A percentile compares a stretch with the other conserved stretches of the same genome.
Conservation (phyloP, 345 rosid species). For the Gossypium turneri region DNA sequence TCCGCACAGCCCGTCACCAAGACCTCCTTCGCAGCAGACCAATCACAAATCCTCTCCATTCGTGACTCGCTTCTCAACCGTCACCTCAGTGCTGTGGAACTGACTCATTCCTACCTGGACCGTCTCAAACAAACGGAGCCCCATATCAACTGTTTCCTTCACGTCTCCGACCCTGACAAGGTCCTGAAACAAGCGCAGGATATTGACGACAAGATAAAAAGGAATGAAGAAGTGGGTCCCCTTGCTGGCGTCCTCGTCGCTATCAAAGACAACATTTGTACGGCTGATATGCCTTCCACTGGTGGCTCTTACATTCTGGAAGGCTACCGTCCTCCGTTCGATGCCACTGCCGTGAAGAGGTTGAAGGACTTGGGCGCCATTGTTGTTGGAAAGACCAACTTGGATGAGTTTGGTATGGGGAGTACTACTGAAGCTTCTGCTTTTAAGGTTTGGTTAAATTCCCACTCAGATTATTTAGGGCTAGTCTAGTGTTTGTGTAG, state of each 20-base stretch:
- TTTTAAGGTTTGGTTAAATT: slow-evolving; percentile 50
- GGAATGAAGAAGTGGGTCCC: slow-evolving; percentile 62
- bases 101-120: slow-evolving; percentile 64
- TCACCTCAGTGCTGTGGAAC: slow-evolving; percentile 51
- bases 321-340: slow-evolving; percentile 70
- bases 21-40: slow-evolving; percentile 2
- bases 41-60: slow-evolving; percentile 60
- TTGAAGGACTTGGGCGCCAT: slow-evolving; percentile 65
- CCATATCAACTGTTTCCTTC: slow-evolving; percentile 71
- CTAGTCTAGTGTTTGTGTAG: background rate
- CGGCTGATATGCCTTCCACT: slow-evolving; percentile 83
- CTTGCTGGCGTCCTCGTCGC: slow-evolving; percentile 78
- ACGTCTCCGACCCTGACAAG: slow-evolving; percentile 45
- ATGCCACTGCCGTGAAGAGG: slow-evolving; percentile 71
- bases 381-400: slow-evolving; percentile 82
- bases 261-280: slow-evolving; percentile 83
- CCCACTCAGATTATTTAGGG: slow-evolving; percentile 22
- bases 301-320: slow-evolving; percentile 74
- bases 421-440: slow-evolving; percentile 86
- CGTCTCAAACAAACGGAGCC: slow-evolving; percentile 72
- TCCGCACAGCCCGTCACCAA: slow-evolving; percentile 19
- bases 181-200: slow-evolving; percentile 48
- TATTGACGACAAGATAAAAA: slow-evolving; percentile 45
- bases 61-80: slow-evolving; percentile 78
- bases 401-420: slow-evolving; percentile 97